Base-by-base conservation (phyloP, 2,329 filamentous ascomycete species). In the Keithomyces neogunnii region DNA sequence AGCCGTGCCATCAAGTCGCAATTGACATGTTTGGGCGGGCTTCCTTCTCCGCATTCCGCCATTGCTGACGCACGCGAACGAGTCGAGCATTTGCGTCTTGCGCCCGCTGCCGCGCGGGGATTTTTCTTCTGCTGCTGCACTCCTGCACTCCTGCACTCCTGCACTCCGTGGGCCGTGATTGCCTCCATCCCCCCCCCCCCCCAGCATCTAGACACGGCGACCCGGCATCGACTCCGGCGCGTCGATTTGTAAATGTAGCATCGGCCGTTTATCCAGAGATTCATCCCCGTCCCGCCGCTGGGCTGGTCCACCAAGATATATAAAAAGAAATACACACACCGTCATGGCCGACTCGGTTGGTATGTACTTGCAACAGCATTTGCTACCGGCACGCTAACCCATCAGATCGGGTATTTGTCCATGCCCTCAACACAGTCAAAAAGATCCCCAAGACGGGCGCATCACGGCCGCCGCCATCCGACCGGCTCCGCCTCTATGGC, bases 351-450 rank as follows among this genome's bases (percentile, higher is more conserved):
- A 70, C 62, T 70, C 68, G 39, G 66, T 69, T 42, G 67, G 67
- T 69, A 52, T 48, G 66, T 63, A n/a, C 42, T 35, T 26, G 8
- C 30, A 29, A 26, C 26, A 19, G 19, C 19, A 19, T 19, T 19
- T 19, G 19, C 40, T 11, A 42, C 11, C 28, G 19, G 11, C 6
- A 29, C 10, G 40, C 40, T 44, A 44, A 44, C 13, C 8, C 51
- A 40, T 43, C 61, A 97, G 93, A 99, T 74, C 87, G 93, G 71
- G 93, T 99, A 66, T 99, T 99, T 70, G 92, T 95, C 68, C 92
- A 99, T 81, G 93, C 93, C 58, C 86, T 99, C 70, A 96, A 96
- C 73, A 97, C 93, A 29, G 92, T 99, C 63, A 96, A 96, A 72
- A 95, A 95, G 72, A 95, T 99, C 61, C 88, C 88, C 60, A 92